Evolutionary conservation across 2,329 filamentous ascomycete species (phyloP), one percentile per base, ranked within the genome.

Genomic region (Aspergillus pseudoterreus): DNA sequence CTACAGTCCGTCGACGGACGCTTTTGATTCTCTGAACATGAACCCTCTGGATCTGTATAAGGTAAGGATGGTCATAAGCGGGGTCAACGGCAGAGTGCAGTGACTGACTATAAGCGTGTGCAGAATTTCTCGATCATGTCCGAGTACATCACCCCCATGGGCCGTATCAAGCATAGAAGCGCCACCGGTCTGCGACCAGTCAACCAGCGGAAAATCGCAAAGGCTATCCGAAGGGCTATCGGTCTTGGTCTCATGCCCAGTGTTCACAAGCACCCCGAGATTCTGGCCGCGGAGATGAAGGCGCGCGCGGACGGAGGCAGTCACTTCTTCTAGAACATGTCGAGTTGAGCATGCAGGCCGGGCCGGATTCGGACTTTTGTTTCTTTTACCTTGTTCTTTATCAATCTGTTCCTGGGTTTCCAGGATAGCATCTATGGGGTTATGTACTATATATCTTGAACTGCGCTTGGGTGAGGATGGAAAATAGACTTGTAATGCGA

Each of bases 71-170:
- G 33, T 10, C n/a, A 15, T 21, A n/a, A 17, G 24, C 11, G 27
- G 4, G 24, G 15, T 15, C 15, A 14, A 15, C 14, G 14, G 11
- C 21, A 15, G 35, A 14, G 33, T 17, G 11, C 10, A 46, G 17
- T 33, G 21, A 19, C 45, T 38, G 24, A 21, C 47, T 32, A 41
- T 57, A 59, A 35, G 62, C 42, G 12, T 14, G 38, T 17, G 45
- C 63, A 96, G 91, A 99, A 99, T 74, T 95, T 95, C 70, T 84
- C 88, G 35, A 83, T 99, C 55, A 87, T 97, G 73, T 88, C 88
- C 30, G 91, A 96, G 70, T 96, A 88, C 70, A 87, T 94, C 65
- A 90, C 88, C 0, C 74, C 85, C 10, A 88, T 90, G 75, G 94
- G 92, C 46, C 84, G 91, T 53, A 96, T 99, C 70, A 88, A 84